Percentiles rank a stretch among this genome's conserved stretches.
Conservation (phyloP, 805 yeast genomes). For the Tetrapisispora arboricola region DNA sequence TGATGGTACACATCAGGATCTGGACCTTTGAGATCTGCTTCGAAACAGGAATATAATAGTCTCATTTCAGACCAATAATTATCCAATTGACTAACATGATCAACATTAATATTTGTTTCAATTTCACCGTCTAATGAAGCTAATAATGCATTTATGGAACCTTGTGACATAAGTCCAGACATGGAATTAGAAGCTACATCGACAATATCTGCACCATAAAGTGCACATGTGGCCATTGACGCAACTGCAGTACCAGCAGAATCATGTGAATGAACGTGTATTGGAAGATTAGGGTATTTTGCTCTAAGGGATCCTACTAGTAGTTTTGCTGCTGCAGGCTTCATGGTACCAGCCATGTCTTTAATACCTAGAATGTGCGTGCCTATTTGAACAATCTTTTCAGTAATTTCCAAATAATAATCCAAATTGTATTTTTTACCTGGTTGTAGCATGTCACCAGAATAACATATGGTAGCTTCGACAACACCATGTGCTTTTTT, state of each 20-base stretch:
- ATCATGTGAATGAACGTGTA: slow-evolving; percentile 97
- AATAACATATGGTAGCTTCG: slow-evolving; percentile 95
- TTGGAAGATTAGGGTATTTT: slow-evolving; percentile 83
- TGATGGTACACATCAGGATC: slow-evolving; percentile 97
- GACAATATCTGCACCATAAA: slow-evolving; percentile 94
- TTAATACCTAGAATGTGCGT: slow-evolving; percentile 93
- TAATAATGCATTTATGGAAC: slow-evolving; percentile 81
- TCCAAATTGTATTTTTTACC: slow-evolving; percentile 91
- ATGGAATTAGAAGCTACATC: slow-evolving; percentile 93
- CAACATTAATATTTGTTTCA: slow-evolving; percentile 57
- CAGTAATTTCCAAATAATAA: slow-evolving; percentile 74
- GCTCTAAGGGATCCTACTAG: slow-evolving; percentile 72
- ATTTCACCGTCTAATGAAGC: slow-evolving; percentile 84
- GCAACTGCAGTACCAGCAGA: slow-evolving; percentile 99
- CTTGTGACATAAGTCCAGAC: slow-evolving; percentile 97
- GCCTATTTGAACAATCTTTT: slow-evolving; percentile 78
- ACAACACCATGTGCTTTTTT: slow-evolving; percentile 97
- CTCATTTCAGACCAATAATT: slow-evolving; percentile 98
- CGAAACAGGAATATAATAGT: slow-evolving; percentile 87
- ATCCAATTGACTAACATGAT: slow-evolving; percentile 70
- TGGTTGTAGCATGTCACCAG: slow-evolving; percentile 93
- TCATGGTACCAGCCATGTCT: slow-evolving; percentile 98
- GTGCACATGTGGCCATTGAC: slow-evolving; percentile 84
- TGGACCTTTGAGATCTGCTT: slow-evolving; percentile 96
- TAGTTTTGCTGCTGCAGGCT: slow-evolving; percentile 81